Percentiles rank a stretch among this genome's conserved stretches.
phyloP scores from a whole-genome alignment of 2,329 filamentous ascomycete genomes.

The Colletotrichum lupini region DNA sequence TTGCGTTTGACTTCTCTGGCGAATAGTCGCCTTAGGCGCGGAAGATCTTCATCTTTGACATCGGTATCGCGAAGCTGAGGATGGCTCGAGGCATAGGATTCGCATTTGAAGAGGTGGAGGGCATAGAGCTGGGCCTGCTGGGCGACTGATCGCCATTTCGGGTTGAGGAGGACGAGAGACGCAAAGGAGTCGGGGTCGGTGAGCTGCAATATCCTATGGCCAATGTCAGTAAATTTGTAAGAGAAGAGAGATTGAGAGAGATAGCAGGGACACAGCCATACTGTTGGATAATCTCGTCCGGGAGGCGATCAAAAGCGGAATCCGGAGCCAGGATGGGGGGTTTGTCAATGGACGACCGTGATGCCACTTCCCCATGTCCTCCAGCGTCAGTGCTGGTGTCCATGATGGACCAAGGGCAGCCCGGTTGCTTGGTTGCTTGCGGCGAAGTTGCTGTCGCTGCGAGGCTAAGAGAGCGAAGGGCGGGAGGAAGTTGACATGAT shows the following conservation, averaged over 20 bases:
- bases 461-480: conserved; percentile 22
- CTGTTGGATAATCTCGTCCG: conserved; percentile 78
- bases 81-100: conserved; percentile 67
- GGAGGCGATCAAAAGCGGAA: conserved; percentile 65
- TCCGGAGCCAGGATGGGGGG: conserved; percentile 42
- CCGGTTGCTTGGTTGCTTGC: background rate
- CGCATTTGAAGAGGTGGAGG: conserved; percentile 70
- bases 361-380: conserved; percentile 3
- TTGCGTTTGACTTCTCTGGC: conserved; percentile 79
- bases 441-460: conserved; percentile 8
- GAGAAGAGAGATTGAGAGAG: background rate
- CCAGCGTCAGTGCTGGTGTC: conserved; percentile 9
- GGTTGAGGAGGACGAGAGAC: conserved; percentile 73
- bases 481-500: conserved; percentile 25
- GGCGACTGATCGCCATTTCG: conserved; percentile 73
- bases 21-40: conserved; percentile 73
- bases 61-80: conserved; percentile 47
- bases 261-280: conserved; percentile 49
- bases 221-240: background rate
- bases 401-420: conserved; percentile 16
- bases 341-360: conserved; percentile 47
- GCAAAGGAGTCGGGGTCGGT: conserved; percentile 74
- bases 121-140: conserved; percentile 73
- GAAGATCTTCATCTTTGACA: conserved; percentile 62
- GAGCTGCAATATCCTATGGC: conserved; percentile 67